Percentiles rank a stretch among this genome's conserved stretches.
These are phyloP conservation scores for Lentinula sp. DNA, from an alignment of 768 basidiomycete genomes.

Conservation along the genomic window DNA sequence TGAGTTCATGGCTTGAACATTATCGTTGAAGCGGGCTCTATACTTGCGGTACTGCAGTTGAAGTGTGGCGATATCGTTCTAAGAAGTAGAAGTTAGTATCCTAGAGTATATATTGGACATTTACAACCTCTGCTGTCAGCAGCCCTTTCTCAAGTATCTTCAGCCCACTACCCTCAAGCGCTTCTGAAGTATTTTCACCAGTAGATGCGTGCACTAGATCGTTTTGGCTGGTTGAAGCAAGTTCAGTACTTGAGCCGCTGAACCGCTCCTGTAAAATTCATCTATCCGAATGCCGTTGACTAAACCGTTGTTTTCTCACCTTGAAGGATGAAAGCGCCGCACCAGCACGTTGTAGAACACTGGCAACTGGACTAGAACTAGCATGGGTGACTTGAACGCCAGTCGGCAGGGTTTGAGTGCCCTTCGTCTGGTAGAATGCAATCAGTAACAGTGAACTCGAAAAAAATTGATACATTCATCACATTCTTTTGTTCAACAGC, in stretches of 20 bases:
- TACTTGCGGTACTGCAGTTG: conserved; percentile 10
- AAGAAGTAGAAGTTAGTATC: neutral
- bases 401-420: too few relatives aligned
- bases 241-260: neutral
- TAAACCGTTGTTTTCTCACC: neutral
- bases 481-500: neutral
- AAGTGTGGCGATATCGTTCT: neutral
- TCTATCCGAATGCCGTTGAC: neutral
- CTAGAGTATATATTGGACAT: neutral
- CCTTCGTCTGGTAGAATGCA: neutral
- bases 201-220: neutral
- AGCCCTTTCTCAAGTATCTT: neutral
- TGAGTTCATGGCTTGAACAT: conserved; percentile 12
- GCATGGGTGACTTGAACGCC: neutral
- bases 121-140: neutral
- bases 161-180: neutral
- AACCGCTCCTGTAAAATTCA: neutral
- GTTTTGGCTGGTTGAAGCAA: neutral
- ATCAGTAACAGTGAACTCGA: neutral
- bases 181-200: neutral
- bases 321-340: neutral
- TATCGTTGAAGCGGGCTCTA: conserved; percentile 8
- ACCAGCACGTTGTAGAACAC: neutral
- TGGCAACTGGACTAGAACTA: neutral
- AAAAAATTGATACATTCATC: neutral